Conservation (phyloP, 1,284 basidiomycete genomes). For the Cryptococcus sp. region DNA sequence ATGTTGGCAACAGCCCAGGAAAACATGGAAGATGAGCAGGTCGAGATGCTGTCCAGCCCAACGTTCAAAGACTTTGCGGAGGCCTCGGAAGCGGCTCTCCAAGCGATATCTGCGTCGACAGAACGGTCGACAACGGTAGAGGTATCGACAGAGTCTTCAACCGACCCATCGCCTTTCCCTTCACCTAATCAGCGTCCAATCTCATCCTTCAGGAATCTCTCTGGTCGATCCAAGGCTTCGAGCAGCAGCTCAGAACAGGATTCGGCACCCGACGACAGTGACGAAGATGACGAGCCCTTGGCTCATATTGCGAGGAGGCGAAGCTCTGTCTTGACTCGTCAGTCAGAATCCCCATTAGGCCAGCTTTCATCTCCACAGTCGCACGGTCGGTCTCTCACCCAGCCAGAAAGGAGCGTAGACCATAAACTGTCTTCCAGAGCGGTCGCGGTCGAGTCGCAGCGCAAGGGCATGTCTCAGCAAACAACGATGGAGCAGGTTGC, state of each 20-base stretch:
- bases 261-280: slow-evolving; percentile 17
- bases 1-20: not conserved
- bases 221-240: not conserved
- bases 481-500: slow-evolving; percentile 35
- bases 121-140: not conserved
- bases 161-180: not conserved
- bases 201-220: slow-evolving; percentile 6
- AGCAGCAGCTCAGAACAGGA: slow-evolving; percentile 7
- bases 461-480: slow-evolving; percentile 11
- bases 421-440: not conserved
- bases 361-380: slow-evolving; percentile 5
- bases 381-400: slow-evolving; percentile 4
- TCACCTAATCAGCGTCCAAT: slow-evolving; percentile 7
- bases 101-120: too few relatives aligned
- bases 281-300: slow-evolving; percentile 16
- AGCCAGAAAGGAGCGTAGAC: slow-evolving; percentile 6
- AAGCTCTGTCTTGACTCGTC: not conserved
- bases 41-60: not conserved
- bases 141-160: not conserved
- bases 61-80: not conserved
- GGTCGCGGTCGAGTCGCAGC: slow-evolving; percentile 2
- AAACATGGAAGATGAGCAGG: not conserved
- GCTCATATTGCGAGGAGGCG: slow-evolving; percentile 11
- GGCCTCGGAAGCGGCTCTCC: not conserved
- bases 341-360: not conserved